phyloP scores from a whole-genome alignment of 1,284 basidiomycete genomes.

The Coniferiporia sulphurascens region DNA sequence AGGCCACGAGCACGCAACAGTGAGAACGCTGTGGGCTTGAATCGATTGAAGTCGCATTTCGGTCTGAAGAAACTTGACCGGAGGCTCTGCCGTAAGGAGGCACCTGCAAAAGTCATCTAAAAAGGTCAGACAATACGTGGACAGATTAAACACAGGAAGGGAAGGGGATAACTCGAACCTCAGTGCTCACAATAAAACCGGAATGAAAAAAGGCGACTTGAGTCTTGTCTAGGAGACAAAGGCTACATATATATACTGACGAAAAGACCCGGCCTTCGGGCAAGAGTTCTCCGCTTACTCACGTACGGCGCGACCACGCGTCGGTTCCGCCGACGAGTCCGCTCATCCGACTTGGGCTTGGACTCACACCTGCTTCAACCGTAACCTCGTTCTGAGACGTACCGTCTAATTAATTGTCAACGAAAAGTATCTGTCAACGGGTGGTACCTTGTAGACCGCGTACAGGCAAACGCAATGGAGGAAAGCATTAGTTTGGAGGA shows the following conservation, averaged over 20 bases:
- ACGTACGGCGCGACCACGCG: too few species aligned
- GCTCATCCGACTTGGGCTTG: too few species aligned
- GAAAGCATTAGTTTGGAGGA: constrained; percentile 93
- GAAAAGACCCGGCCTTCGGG: too few species aligned
- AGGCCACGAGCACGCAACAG: not conserved
- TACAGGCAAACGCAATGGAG: constrained; percentile 44
- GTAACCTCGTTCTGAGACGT: too few species aligned
- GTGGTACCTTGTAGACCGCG: not conserved
- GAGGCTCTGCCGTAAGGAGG: constrained; percentile 5
- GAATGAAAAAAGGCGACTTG: too few species aligned
- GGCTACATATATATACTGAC: too few species aligned
- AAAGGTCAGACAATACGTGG: not conserved
- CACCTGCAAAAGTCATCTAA: constrained; percentile 15
- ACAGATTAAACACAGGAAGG: not conserved
- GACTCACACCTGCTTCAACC: too few species aligned
- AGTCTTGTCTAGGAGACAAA: too few species aligned
- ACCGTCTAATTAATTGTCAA: not conserved
- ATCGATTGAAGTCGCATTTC: not conserved
- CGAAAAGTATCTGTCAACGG: not conserved
- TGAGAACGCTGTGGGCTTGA: not conserved
- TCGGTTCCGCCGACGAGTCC: too few species aligned
- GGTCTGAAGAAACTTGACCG: constrained; percentile 2
- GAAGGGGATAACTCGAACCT: not conserved
- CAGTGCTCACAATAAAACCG: not conserved
- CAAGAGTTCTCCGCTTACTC: too few species aligned